These are phyloP conservation scores for Immersiella caudata DNA, from an alignment of 495 filamentous ascomycete genomes.

Conservation along the genomic window DNA sequence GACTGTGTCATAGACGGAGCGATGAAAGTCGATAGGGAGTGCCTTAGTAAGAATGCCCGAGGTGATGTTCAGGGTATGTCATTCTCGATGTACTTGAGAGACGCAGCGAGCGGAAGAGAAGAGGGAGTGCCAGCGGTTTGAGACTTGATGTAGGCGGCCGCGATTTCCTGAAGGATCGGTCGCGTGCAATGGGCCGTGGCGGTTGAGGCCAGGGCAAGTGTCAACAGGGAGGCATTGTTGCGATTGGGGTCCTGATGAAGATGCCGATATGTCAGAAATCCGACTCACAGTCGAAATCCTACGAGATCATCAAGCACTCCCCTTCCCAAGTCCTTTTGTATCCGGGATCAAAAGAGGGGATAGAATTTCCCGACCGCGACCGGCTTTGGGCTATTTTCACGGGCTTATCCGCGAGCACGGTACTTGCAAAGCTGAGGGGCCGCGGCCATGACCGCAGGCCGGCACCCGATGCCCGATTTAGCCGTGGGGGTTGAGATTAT, in stretches of 20 bases:
- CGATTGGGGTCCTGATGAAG: too few species aligned
- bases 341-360: conserved; percentile 21
- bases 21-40: conserved; percentile 46
- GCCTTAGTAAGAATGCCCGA: conserved; percentile 43
- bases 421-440: conserved; percentile 2
- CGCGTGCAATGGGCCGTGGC: conserved; percentile 32
- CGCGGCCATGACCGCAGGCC: not conserved
- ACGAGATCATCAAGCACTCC: too few species aligned
- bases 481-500: conserved; percentile 1
- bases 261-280: too few species aligned
- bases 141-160: conserved; percentile 28
- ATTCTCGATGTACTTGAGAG: conserved; percentile 37
- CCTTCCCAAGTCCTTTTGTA: conserved; percentile 13
- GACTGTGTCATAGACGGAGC: conserved; percentile 46
- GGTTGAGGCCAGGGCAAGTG: conserved; percentile 4
- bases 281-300: not conserved
- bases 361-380: not conserved
- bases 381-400: conserved; percentile 5
- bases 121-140: conserved; percentile 27
- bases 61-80: conserved; percentile 38
- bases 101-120: conserved; percentile 22
- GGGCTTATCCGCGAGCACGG: conserved; percentile 5
- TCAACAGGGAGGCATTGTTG: conserved; percentile 2
- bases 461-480: conserved; percentile 1
- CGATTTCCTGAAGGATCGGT: conserved; percentile 24